Evolutionary conservation across 441 rosid genomes (phyloP), one percentile per base, ranked within the genome.

Genomic region (Bocquillonia castaneifolia): DNA sequence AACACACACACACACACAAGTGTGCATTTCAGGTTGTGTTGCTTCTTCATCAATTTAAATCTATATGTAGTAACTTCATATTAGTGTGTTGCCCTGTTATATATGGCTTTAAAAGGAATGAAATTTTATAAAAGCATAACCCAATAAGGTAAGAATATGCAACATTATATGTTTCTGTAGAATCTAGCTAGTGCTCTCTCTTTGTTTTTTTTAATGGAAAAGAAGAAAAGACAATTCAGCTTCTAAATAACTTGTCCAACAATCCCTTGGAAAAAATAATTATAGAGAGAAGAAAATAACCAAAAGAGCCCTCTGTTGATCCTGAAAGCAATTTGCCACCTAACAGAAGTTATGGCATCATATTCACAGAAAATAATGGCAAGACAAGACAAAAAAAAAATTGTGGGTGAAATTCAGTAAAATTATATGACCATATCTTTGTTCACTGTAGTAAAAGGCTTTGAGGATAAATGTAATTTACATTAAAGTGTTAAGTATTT

Each of bases 1-100:
- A 17, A 45, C 12, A 12, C 7, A 40, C 17, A 50, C 70, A 48
- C 29, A 10, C 25, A 1, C 10, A 64, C 40, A 22, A 2, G 15
- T 48, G 34, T 22, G 34, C 42, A 45, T 32, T 57, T 57, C 26
- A 32, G 14, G 7, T 57, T 60, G 39, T n/a, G 72, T 45, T 53
- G 70, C 71, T 76, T 68, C 45, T 13, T 17, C 65, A 29, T 45
- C 67, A 69, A 63, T 72, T 3, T 29, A 62, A 57, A 23, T 34
- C 23, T 15, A 3, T 28, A 28, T 32, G 6, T 31, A 14, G 58
- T 36, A 64, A 64, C 6, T 61, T 61, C 20, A 59, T 1, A 14
- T 61, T 45, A 39, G 20, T 40, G 5, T 63, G 57, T 50, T 50
- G 6, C 31, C 5, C 20, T 17, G 17, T 62, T 6, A 29, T 5